These are phyloP conservation scores for Sugiyamaella paludigena DNA, from an alignment of 1,139 yeast genomes.

Conservation along the genomic window DNA sequence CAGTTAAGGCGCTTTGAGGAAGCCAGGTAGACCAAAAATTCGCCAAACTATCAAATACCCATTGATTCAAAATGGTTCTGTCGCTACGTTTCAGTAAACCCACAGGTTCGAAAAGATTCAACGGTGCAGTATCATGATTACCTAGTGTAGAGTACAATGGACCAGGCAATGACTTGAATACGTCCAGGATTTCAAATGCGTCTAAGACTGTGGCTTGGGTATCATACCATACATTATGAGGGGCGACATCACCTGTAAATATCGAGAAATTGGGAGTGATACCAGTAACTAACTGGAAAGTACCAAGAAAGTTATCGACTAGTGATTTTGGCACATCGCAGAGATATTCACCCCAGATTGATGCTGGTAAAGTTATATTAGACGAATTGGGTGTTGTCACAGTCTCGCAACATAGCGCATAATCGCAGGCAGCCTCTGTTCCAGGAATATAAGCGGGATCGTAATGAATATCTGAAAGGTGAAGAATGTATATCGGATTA, in stretches of 20 bases:
- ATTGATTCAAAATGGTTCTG: slow-evolving; percentile 50
- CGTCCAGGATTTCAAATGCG: slow-evolving; percentile 11
- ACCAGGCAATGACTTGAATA: slow-evolving; percentile 26
- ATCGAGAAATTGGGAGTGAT: slow-evolving; percentile 47
- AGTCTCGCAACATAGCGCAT: slow-evolving; percentile 46
- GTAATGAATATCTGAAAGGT: slow-evolving; percentile 62
- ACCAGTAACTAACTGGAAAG: slow-evolving; percentile 6
- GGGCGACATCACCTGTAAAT: slow-evolving; percentile 66
- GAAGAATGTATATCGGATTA: slow-evolving; percentile 57
- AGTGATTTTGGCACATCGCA: slow-evolving; percentile 61
- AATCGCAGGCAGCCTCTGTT: slow-evolving; percentile 59
- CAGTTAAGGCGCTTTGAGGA: slow-evolving; percentile 29
- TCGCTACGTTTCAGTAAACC: slow-evolving; percentile 54
- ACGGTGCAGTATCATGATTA: slow-evolving; percentile 69
- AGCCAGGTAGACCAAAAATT: slow-evolving; percentile 48
- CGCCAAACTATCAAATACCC: slow-evolving; percentile 61
- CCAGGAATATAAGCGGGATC: slow-evolving; percentile 57
- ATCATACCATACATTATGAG: slow-evolving; percentile 53
- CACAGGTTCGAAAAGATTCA: slow-evolving; percentile 51
- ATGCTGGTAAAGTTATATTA: slow-evolving; percentile 47
- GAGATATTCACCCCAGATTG: slow-evolving; percentile 57
- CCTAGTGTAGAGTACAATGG: slow-evolving; percentile 66
- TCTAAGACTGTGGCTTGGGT: slow-evolving; percentile 54
- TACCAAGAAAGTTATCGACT: slow-evolving; percentile 52
- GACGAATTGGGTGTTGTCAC: slow-evolving; percentile 13